A percentile compares a stretch with the other conserved stretches of the same genome.
phyloP scores from a whole-genome alignment of 306 rosid genomes.

The Hippophae tibetana region DNA sequence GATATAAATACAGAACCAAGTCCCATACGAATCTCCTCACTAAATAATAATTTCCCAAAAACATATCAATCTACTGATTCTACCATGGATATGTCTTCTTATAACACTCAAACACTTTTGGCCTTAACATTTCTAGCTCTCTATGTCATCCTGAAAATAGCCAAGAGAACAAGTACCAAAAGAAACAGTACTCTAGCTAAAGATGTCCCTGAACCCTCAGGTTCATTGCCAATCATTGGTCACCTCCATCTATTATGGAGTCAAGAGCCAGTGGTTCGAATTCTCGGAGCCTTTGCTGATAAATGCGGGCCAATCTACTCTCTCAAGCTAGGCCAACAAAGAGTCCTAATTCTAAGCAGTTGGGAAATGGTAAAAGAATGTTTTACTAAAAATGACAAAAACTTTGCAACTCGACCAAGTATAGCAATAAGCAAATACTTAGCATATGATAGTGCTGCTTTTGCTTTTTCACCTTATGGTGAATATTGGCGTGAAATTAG shows the following conservation, averaged over 20 bases:
- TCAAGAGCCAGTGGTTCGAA: conserved; percentile 5
- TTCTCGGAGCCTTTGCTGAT: conserved; percentile 23
- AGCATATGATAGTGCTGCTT: conserved; percentile 22
- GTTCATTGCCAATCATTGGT: conserved; percentile 22
- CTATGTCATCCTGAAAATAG: not conserved
- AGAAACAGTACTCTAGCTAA: not conserved
- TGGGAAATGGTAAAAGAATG: conserved; percentile 21
- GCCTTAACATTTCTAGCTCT: not conserved
- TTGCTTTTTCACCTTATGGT: conserved; percentile 50
- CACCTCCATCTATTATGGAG: conserved; percentile 22
- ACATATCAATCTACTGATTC: no score
- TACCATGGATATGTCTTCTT: no score
- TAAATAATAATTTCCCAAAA: no score
- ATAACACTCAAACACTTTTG: not conserved
- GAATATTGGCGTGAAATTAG: conserved; percentile 53
- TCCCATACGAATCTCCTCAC: no score
- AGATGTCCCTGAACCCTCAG: conserved; percentile 17
- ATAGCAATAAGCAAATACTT: conserved; percentile 13
- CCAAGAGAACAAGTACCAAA: not conserved
- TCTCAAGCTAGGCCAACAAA: conserved; percentile 13
- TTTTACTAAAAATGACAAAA: conserved; percentile 18
- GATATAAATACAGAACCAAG: no score
- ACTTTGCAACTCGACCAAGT: conserved; percentile 24
- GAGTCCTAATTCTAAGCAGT: conserved; percentile 14
- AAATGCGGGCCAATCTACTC: conserved; percentile 22